Evolutionary conservation across 1,139 yeast species (phyloP).

Genomic region (Hemisphaericaspora xylofermentans): DNA sequence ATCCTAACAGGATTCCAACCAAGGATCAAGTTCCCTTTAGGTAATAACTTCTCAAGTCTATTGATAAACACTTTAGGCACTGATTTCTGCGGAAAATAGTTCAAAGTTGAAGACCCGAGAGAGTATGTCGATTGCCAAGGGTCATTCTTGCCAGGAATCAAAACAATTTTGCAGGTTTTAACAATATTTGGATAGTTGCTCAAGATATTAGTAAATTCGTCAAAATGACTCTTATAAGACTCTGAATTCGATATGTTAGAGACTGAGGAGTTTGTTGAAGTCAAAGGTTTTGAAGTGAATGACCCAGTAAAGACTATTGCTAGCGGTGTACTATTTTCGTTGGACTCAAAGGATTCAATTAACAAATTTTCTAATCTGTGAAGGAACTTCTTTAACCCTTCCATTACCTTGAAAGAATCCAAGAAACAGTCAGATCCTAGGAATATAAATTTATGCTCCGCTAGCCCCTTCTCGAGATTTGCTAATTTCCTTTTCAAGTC

Average conservation of each 20-base stretch:
- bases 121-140: constrained; percentile 85
- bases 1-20: constrained; percentile 82
- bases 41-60: constrained; percentile 62
- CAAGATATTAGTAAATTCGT: constrained; percentile 61
- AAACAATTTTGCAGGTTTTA: constrained; percentile 47
- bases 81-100: constrained; percentile 66
- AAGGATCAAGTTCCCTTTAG: constrained; percentile 49
- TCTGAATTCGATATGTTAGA: constrained; percentile 45
- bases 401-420: constrained; percentile 57
- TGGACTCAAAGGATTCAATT: constrained; percentile 27
- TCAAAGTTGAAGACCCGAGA: constrained; percentile 59
- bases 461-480: constrained; percentile 54
- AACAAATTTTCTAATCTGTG: constrained; percentile 42
- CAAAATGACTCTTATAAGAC: constrained; percentile 72
- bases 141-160: constrained; percentile 88
- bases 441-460: constrained; percentile 59
- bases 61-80: constrained; percentile 72
- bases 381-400: constrained; percentile 63
- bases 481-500: constrained; percentile 55
- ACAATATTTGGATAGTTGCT: constrained; percentile 34
- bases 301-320: constrained; percentile 54
- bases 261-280: constrained; percentile 42
- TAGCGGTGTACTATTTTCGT: constrained; percentile 45
- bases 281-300: constrained; percentile 65
- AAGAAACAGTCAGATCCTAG: constrained; percentile 74